A percentile compares a stretch with the other conserved stretches of the same genome.
Evolutionary conservation across 306 rosid species (phyloP).

Genomic region (Quercus variabilis): DNA sequence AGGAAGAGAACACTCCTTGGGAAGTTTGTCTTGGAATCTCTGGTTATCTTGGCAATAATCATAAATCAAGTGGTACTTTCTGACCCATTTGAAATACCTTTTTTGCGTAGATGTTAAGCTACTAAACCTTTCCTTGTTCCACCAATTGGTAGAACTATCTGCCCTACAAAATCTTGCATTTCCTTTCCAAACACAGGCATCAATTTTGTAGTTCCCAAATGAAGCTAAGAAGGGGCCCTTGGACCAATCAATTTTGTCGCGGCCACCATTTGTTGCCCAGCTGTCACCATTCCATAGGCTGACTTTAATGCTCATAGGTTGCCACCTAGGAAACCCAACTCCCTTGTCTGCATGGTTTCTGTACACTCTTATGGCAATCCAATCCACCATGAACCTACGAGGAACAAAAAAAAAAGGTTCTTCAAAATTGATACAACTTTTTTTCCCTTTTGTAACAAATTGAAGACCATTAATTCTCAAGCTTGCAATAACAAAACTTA

Average conservation of each 20-base stretch:
- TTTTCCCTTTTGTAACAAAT: too few relatives aligned
- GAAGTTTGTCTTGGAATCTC: slow-evolving; percentile 75
- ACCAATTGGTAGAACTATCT: slow-evolving; percentile 62
- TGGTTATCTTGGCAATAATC: slow-evolving; percentile 69
- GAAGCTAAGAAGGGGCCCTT: slow-evolving; percentile 76
- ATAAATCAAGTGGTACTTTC: slow-evolving; percentile 70
- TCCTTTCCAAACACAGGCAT: slow-evolving; percentile 81
- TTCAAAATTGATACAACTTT: too few relatives aligned
- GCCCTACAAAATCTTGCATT: slow-evolving; percentile 82
- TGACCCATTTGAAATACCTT: slow-evolving; percentile 81
- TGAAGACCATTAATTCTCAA: too few relatives aligned
- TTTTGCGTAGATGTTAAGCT: slow-evolving; percentile 50
- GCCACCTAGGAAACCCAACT: slow-evolving; percentile 76
- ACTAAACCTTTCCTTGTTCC: slow-evolving; percentile 56
- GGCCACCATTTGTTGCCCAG: slow-evolving; percentile 95
- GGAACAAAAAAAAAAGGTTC: neutral
- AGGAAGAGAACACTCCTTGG: slow-evolving; percentile 83
- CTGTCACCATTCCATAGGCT: slow-evolving; percentile 80
- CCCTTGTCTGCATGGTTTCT: slow-evolving; percentile 90
- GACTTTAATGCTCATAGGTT: slow-evolving; percentile 78
- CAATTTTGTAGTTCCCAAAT: slow-evolving; percentile 59
- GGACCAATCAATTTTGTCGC: slow-evolving; percentile 81
- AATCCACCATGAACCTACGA: slow-evolving; percentile 80
- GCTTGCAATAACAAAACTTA: too few relatives aligned
- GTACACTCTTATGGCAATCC: slow-evolving; percentile 75